phyloP scores from a whole-genome alignment of 1,284 basidiomycete species.

The Cystobasidium slooffiae region DNA sequence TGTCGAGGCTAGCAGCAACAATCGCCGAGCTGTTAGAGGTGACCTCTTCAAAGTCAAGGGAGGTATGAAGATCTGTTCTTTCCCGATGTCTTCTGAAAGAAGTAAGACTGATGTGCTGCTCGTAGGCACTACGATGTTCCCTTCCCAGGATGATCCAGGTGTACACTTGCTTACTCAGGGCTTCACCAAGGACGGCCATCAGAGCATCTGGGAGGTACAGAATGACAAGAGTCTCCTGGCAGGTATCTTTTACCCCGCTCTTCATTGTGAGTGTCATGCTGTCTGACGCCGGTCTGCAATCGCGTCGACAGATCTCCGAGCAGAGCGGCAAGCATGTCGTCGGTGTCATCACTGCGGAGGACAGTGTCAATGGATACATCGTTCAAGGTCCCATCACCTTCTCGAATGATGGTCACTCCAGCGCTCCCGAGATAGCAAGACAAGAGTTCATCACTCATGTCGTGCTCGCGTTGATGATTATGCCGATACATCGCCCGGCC shows the following conservation, averaged over 20 bases:
- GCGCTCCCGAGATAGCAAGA: neutral
- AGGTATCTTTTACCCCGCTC: neutral
- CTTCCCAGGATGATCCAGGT: constrained; percentile 28
- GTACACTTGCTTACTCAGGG: constrained; percentile 24
- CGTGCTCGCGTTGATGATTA: constrained; percentile 21
- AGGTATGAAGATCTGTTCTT: neutral
- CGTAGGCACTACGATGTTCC: constrained; percentile 10
- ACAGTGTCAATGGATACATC: constrained; percentile 8
- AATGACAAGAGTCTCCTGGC: constrained; percentile 30
- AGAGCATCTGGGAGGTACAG: constrained; percentile 25
- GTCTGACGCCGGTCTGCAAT: neutral
- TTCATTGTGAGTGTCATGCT: neutral
- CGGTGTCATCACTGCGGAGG: constrained; percentile 17
- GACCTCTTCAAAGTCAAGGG: constrained; percentile 11
- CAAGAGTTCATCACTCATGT: constrained; percentile 23
- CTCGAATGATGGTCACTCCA: neutral
- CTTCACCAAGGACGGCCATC: constrained; percentile 17
- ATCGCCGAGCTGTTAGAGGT: neutral
- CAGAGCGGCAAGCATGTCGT: constrained; percentile 12
- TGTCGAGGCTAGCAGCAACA: neutral
- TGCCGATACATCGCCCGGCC: constrained; percentile 23
- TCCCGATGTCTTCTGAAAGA: neutral
- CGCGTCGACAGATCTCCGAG: constrained; percentile 5
- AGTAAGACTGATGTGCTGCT: too few relatives aligned
- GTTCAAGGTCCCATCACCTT: constrained; percentile 18